Evolutionary conservation across 768 basidiomycete species (phyloP).

Genomic region (Leccinum truebloodii): DNA sequence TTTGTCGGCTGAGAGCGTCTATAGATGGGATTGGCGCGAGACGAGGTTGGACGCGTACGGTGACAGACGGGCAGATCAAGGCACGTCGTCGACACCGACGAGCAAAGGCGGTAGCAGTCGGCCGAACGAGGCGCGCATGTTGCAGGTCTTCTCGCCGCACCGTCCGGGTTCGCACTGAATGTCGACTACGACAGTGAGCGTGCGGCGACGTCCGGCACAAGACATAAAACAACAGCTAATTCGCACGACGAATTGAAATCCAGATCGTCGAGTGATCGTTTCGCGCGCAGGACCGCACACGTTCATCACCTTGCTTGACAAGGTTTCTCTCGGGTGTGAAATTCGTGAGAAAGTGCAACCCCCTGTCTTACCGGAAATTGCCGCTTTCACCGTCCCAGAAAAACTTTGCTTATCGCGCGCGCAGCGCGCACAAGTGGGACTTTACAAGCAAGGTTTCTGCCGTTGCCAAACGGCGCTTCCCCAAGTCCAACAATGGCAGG

Average conservation of each 20-base stretch:
- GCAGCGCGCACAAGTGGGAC: no score
- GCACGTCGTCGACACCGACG: not conserved
- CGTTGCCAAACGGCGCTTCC: no score
- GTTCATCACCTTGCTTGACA: no score
- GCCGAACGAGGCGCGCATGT: slow-evolving; percentile 29
- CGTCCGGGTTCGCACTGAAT: slow-evolving; percentile 43
- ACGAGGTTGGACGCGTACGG: slow-evolving; percentile 44
- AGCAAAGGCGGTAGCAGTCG: slow-evolving; percentile 11
- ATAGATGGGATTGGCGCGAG: slow-evolving; percentile 78
- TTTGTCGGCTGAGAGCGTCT: slow-evolving; percentile 59
- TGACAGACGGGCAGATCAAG: slow-evolving; percentile 18
- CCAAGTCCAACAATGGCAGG: no score
- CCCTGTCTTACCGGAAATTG: no score
- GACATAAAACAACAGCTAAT: slow-evolving; percentile 51
- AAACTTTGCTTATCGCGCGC: no score
- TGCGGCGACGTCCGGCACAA: not conserved
- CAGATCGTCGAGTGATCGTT: slow-evolving; percentile 52
- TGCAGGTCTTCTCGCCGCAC: slow-evolving; percentile 28
- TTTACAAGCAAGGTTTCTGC: no score
- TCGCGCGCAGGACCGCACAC: slow-evolving; percentile 25
- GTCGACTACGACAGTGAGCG: slow-evolving; percentile 46
- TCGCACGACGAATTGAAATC: slow-evolving; percentile 53
- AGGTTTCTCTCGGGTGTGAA: no score
- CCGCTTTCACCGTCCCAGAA: no score
- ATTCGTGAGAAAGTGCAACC: no score